phyloP scores from a whole-genome alignment of 1,284 basidiomycete genomes.

The Tremellales sp. region DNA sequence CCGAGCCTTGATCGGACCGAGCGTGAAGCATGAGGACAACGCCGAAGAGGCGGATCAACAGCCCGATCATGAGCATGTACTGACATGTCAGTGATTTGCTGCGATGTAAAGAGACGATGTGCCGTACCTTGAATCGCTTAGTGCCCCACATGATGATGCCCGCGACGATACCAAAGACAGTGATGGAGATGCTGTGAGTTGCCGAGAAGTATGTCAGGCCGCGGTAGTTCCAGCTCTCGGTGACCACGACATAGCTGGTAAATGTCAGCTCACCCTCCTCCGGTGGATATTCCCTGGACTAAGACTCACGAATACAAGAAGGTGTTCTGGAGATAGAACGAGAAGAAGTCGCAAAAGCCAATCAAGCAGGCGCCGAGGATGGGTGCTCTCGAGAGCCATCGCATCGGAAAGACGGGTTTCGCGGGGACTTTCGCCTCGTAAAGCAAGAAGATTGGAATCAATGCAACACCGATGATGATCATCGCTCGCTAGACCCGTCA shows the following conservation, averaged over 20 bases:
- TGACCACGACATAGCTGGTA: constrained; percentile 39
- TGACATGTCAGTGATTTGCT: constrained; percentile 26
- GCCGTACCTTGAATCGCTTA: constrained; percentile 49
- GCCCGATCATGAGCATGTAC: constrained; percentile 62
- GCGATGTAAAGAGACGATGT: neutral
- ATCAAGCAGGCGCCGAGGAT: constrained; percentile 62
- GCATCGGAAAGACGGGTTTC: constrained; percentile 52
- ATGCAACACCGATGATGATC: constrained; percentile 46
- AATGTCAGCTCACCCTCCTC: neutral
- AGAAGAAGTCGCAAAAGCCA: constrained; percentile 68
- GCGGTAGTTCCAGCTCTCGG: constrained; percentile 37
- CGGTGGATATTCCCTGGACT: neutral
- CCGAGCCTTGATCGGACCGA: constrained; percentile 58
- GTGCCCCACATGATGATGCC: constrained; percentile 49
- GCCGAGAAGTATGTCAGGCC: constrained; percentile 41
- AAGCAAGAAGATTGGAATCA: constrained; percentile 47
- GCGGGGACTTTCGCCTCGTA: constrained; percentile 50
- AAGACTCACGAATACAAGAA: constrained; percentile 39
- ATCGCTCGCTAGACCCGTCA: constrained; percentile 36
- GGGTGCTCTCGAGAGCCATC: constrained; percentile 58
- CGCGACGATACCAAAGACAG: constrained; percentile 50
- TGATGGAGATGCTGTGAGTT: constrained; percentile 46
- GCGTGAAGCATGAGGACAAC: constrained; percentile 70
- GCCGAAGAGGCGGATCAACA: constrained; percentile 65
- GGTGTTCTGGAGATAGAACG: constrained; percentile 50